phyloP scores from a whole-genome alignment of 1,284 basidiomycete species.

The Stygiomarasmius scandens region DNA sequence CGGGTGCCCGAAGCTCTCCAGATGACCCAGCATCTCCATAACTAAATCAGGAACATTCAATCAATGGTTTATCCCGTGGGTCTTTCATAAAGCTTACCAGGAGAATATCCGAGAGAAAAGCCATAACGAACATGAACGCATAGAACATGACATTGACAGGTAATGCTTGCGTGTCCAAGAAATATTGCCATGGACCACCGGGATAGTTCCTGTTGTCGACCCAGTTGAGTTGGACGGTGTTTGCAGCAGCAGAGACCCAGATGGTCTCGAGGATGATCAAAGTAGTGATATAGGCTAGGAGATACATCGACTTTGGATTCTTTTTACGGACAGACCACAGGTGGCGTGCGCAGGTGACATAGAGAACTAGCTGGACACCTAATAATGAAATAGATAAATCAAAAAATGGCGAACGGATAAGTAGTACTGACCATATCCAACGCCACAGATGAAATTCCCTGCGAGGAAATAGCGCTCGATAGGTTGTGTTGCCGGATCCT shows the following conservation, averaged over 20 bases:
- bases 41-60: too few species aligned
- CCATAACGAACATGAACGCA: slow-evolving; percentile 43
- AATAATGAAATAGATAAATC: background rate
- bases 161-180: slow-evolving; percentile 38
- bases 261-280: slow-evolving; percentile 41
- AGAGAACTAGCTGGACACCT: slow-evolving; percentile 45
- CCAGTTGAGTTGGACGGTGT: slow-evolving; percentile 43
- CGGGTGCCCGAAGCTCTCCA: slow-evolving; percentile 39
- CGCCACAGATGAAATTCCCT: slow-evolving; percentile 35
- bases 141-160: slow-evolving; percentile 45
- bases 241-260: slow-evolving; percentile 39
- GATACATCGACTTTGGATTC: slow-evolving; percentile 30
- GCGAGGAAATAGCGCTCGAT: slow-evolving; percentile 41
- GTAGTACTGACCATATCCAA: slow-evolving; percentile 31
- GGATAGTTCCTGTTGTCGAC: slow-evolving; percentile 49
- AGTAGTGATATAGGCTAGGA: slow-evolving; percentile 42
- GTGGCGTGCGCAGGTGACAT: slow-evolving; percentile 36
- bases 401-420: background rate
- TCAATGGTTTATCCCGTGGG: background rate
- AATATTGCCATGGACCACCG: slow-evolving; percentile 42
- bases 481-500: too few species aligned
- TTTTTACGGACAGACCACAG: slow-evolving; percentile 41
- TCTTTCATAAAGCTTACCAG: slow-evolving; percentile 29
- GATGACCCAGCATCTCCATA: slow-evolving; percentile 51
- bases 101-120: slow-evolving; percentile 42